Evolutionary conservation across 2,329 filamentous ascomycete species (phyloP).

Genomic region (Fusarium coffeatum): DNA sequence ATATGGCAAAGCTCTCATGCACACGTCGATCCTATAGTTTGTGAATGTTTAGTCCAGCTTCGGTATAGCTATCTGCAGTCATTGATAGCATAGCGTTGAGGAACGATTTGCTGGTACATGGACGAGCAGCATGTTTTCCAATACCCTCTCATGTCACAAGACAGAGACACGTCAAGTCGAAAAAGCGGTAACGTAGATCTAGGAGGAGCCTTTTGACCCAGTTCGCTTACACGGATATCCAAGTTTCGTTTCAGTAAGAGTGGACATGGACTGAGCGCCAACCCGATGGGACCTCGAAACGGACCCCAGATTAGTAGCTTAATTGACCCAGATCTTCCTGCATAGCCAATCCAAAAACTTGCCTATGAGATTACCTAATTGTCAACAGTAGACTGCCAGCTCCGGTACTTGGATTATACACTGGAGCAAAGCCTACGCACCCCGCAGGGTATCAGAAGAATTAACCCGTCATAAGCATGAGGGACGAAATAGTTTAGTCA

Average conservation of each 20-base stretch:
- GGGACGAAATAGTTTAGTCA: no score
- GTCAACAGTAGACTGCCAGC: background rate
- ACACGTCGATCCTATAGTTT: conserved; percentile 1
- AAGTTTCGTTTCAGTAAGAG: conserved; percentile 10
- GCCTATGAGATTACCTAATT: background rate
- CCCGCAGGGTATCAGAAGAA: no score
- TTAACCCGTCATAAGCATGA: no score
- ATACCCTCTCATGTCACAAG: background rate
- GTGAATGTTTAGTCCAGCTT: background rate
- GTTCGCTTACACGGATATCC: conserved; percentile 19
- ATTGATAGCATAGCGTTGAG: background rate
- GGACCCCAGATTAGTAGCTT: background rate
- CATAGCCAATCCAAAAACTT: background rate
- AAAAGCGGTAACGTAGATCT: conserved; percentile 13
- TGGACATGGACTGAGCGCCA: background rate
- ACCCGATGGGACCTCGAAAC: background rate
- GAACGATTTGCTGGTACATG: background rate
- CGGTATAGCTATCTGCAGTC: background rate
- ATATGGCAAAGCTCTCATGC: conserved; percentile 31
- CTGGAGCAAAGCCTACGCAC: background rate
- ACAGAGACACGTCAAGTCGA: background rate
- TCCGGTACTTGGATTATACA: background rate
- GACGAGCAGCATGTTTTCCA: background rate
- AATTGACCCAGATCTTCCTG: conserved; percentile 8
- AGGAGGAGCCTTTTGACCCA: conserved; percentile 1